A percentile compares a stretch with the other conserved stretches of the same genome.
Evolutionary conservation across 2,329 filamentous ascomycete species (phyloP).

Genomic region (Colletotrichum trifolii): DNA sequence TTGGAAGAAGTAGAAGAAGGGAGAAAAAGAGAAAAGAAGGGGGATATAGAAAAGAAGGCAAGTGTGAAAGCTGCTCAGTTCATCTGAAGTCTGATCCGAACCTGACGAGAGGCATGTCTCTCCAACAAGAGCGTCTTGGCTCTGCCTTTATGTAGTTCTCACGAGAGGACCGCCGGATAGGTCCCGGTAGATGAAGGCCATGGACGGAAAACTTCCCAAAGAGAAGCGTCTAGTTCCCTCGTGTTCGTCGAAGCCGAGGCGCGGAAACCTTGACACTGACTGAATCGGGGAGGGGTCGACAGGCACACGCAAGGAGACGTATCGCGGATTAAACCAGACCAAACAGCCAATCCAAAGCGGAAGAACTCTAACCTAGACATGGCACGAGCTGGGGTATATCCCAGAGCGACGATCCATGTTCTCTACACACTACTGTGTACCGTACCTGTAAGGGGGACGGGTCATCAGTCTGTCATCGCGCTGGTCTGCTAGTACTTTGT

Average conservation of each 20-base stretch:
- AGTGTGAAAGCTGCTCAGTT: neutral
- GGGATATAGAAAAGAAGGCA: neutral
- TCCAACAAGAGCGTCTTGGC: neutral
- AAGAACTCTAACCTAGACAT: slow-evolving; percentile 9
- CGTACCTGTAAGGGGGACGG: neutral
- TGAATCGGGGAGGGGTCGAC: slow-evolving; percentile 22
- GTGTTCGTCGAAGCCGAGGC: slow-evolving; percentile 1
- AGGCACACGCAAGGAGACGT: slow-evolving; percentile 10
- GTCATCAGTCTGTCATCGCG: slow-evolving; percentile 8
- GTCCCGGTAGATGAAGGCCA: neutral
- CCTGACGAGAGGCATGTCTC: neutral
- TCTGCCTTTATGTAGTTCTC: slow-evolving; percentile 17
- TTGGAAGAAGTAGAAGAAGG: neutral
- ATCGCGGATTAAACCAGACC: slow-evolving; percentile 18
- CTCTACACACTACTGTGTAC: neutral
- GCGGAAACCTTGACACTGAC: neutral
- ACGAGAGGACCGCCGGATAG: neutral
- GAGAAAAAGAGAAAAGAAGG: neutral
- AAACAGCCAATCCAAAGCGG: slow-evolving; percentile 20
- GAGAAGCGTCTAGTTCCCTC: neutral
- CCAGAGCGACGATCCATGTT: slow-evolving; percentile 1
- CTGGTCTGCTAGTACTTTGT: neutral
- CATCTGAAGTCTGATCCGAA: slow-evolving; percentile 15
- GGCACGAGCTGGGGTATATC: neutral
- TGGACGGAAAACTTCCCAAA: neutral